A percentile compares a stretch with the other conserved stretches of the same genome.
Evolutionary conservation across 257 asterid genomes (phyloP).

Genomic region (Solanum chiquidenum): DNA sequence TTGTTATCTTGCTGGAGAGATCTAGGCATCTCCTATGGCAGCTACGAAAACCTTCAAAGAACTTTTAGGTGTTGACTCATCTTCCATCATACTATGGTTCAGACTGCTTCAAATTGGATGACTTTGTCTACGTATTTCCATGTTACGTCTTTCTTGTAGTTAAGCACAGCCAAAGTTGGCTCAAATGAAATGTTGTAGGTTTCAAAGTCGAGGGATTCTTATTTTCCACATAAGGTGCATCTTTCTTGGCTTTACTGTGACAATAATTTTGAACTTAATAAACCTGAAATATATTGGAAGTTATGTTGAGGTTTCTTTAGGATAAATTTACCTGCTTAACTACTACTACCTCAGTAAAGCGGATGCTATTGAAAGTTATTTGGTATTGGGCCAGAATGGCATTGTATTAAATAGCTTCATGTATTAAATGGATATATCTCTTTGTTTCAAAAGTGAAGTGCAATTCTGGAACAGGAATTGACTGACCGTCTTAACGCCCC

Average conservation of each 20-base stretch:
- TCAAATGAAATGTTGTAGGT: not conserved
- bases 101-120: not conserved
- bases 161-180: not conserved
- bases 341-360: not conserved
- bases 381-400: not conserved
- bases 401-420: not conserved
- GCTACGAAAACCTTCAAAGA: not conserved
- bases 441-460: not conserved
- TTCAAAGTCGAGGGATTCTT: not conserved
- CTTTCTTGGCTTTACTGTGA: not conserved
- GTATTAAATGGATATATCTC: not conserved
- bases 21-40: not conserved
- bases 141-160: not conserved
- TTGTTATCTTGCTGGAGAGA: not conserved
- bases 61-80: not conserved
- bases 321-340: not conserved
- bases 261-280: not conserved
- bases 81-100: not conserved
- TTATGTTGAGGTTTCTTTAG: not conserved
- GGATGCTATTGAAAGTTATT: not conserved
- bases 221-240: not conserved
- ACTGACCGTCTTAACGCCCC: constrained; percentile 65
- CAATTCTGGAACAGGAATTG: constrained; percentile 51
- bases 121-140: not conserved
- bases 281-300: not conserved